These are phyloP conservation scores for Phytopythium ostracodes DNA, from an alignment of 352 stramenopile genomes.

Conservation along the genomic window DNA sequence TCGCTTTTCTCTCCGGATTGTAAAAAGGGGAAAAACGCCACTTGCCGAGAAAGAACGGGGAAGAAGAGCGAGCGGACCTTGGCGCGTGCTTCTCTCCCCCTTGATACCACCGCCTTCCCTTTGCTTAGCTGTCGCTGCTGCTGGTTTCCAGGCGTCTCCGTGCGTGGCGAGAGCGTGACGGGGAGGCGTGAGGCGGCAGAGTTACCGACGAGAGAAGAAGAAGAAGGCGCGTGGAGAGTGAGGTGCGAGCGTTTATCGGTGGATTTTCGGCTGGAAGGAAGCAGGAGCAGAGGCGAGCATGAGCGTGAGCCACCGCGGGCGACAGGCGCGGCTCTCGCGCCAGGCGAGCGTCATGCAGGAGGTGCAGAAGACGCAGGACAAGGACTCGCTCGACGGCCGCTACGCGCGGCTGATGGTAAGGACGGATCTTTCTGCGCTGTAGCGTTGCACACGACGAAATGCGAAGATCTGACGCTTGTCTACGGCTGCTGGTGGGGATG, in stretches of 20 bases:
- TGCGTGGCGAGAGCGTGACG: not conserved
- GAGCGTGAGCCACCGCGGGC: conserved; percentile 24
- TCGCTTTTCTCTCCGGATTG: not conserved
- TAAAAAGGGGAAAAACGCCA: not conserved
- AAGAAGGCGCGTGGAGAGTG: not conserved
- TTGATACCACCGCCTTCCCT: no score
- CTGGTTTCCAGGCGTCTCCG: not conserved
- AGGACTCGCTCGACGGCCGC: conserved; percentile 61
- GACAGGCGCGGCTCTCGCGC: conserved; percentile 35
- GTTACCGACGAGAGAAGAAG: no score
- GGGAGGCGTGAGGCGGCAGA: not conserved
- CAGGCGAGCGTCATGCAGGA: conserved; percentile 80
- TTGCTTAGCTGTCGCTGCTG: not conserved
- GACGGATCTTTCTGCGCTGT: not conserved
- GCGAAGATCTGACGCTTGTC: not conserved
- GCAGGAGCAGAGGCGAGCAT: not conserved
- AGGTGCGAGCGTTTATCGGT: not conserved
- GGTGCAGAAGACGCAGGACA: conserved; percentile 72
- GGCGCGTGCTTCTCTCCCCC: no score
- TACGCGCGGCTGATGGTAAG: conserved; percentile 74
- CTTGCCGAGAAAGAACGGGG: not conserved
- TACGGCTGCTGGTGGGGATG: not conserved
- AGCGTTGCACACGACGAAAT: not conserved
- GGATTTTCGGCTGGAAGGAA: not conserved
- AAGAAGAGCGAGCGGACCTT: no score